Percentiles rank a stretch among this genome's conserved stretches.
These are phyloP conservation scores for Piper longum DNA, from an alignment of 164 flowering plant species.

Conservation along the genomic window DNA sequence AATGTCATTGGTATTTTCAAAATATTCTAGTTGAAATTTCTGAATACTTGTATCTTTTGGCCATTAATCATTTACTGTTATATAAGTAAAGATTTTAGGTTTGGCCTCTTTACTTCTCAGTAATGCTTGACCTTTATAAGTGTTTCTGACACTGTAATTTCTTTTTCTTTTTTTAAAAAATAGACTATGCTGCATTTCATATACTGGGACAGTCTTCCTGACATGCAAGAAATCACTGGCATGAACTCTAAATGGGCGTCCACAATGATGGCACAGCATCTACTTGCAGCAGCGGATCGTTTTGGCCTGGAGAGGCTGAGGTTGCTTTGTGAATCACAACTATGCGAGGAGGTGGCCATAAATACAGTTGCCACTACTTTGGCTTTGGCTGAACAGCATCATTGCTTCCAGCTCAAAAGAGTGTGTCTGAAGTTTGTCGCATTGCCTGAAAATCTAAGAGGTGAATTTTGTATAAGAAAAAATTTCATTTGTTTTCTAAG, in stretches of 20 bases:
- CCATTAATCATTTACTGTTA: no score
- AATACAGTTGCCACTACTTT: constrained; percentile 89
- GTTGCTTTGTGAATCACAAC: constrained; percentile 70
- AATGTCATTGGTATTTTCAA: no score
- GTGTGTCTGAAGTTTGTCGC: constrained; percentile 84
- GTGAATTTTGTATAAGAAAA: constrained; percentile 13
- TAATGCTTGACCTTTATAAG: no score
- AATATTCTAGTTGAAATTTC: no score
- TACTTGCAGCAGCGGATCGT: constrained; percentile 93
- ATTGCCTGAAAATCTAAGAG: constrained; percentile 51
- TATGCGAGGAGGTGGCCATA: constrained; percentile 76
- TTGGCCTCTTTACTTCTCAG: no score
- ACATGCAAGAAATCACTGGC: constrained; percentile 72
- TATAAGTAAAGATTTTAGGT: no score
- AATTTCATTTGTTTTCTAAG: no score
- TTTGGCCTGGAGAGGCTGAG: constrained; percentile 86
- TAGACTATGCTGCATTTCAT: constrained; percentile 84
- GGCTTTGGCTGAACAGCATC: constrained; percentile 98
- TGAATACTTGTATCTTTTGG: no score
- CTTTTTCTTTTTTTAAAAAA: neutral
- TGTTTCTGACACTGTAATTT: no score
- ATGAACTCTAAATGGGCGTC: constrained; percentile 68
- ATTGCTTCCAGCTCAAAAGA: constrained; percentile 68
- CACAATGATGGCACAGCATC: constrained; percentile 80
- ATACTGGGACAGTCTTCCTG: constrained; percentile 79